phyloP scores from a whole-genome alignment of 345 rosid species.

The Syzygium oleosum region DNA sequence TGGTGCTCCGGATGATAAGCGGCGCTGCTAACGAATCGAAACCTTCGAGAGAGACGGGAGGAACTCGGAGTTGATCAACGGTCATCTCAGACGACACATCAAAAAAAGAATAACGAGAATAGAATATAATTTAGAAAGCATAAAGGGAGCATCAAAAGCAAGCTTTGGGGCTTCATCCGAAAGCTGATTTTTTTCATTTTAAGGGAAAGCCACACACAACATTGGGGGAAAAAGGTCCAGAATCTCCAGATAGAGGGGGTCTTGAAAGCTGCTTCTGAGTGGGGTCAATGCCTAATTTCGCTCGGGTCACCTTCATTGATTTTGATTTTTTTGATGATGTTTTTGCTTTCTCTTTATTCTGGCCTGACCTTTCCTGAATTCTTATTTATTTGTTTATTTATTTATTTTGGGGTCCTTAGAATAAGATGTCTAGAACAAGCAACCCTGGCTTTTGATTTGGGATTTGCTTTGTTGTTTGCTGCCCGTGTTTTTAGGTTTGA shows the following conservation, averaged over 20 bases:
- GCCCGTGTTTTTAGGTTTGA: constrained; percentile 2
- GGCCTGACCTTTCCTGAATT: neutral
- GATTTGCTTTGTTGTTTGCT: constrained; percentile 3
- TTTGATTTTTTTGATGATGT: neutral
- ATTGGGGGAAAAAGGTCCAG: neutral
- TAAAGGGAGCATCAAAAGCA: neutral
- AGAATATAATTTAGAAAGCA: neutral
- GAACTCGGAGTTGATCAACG: neutral
- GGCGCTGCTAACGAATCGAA: neutral
- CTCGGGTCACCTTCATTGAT: neutral
- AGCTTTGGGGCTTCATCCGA: constrained; percentile 7
- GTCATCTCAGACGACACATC: neutral
- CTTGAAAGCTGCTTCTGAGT: neutral
- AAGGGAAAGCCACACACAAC: constrained; percentile 1
- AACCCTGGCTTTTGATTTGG: constrained; percentile 1
- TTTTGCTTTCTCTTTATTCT: constrained; percentile 5
- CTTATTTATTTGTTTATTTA: neutral
- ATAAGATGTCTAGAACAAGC: neutral
- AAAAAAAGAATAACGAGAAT: neutral
- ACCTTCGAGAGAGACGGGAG: neutral
- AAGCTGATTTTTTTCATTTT: constrained; percentile 8
- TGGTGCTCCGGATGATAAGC: neutral
- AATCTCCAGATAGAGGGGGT: neutral
- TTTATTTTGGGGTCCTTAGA: neutral
- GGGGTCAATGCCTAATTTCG: neutral